Evolutionary conservation across 2,329 filamentous ascomycete genomes (phyloP), one percentile per base, ranked within the genome.

Genomic region (Xenoacremonium recifei): DNA sequence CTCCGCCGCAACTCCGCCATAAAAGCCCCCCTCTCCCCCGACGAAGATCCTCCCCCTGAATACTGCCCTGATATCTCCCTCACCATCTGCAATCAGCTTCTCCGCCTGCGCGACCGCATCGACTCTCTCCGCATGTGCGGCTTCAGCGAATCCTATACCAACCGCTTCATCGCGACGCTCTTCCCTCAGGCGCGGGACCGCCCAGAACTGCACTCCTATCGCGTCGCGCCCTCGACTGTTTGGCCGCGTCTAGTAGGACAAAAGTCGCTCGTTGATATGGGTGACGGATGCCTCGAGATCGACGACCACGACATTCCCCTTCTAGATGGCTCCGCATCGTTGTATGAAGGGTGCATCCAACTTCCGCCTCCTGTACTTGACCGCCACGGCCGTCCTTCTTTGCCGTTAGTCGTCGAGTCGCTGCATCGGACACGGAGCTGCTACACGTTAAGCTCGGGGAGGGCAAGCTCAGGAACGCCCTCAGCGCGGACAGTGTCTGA

Each of bases 61-160:
- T 67, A 61, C 45, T 66, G 65, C 23, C 55, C 61, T 7, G 59
- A 67, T 15, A 44, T 51, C 3, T 49, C 59, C 27, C 55, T 68
- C 18, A 11, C 40, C 9, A 53, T 67, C 13, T 67, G 60, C 45
- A 56, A 63, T 35, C 53, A 54, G 15, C 46, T 70, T 4, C 21
- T 58, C 4, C 47, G 41, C 2, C 59, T 70, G 3, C 50, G 45
- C 10, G 62, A 55, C 5, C 51, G 57, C 2, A 40, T 69, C 33
- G 44, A 52, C 23, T 62, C 64, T 1, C 44, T 64, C 6, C 61
- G 67, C 15, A 59, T 70, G 40, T 64, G 59, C 17, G 67, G 67
- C 3, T 68, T 70, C 45, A 57, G 50, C 42, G 56, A 64, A 11
- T 11, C 35, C 0, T 68, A 65, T 44, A 59, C 61, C 1, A 41